These are phyloP conservation scores for Mycena vitilis DNA, from an alignment of 768 basidiomycete genomes.

Conservation along the genomic window DNA sequence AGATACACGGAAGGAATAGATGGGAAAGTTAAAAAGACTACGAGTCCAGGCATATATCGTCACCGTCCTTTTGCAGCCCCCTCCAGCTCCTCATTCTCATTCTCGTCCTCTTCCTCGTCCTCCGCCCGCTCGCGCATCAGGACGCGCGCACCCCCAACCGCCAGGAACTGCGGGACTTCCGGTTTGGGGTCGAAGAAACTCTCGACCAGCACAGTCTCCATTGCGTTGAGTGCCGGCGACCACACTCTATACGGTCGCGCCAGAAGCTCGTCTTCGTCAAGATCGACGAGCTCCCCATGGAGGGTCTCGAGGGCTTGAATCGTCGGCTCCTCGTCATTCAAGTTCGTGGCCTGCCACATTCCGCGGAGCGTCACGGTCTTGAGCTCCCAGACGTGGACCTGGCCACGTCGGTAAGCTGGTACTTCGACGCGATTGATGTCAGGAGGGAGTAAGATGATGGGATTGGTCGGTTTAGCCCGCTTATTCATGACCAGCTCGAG, in stretches of 20 bases:
- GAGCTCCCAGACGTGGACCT: slow-evolving; percentile 6
- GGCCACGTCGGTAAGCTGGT: not conserved
- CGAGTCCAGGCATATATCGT: too few relatives aligned
- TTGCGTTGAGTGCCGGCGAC: slow-evolving; percentile 8
- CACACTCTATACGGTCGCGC: slow-evolving; percentile 12
- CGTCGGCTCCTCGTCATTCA: slow-evolving; percentile 22
- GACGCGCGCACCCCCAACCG: slow-evolving; percentile 23
- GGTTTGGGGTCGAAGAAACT: slow-evolving; percentile 16
- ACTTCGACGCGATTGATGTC: not conserved
- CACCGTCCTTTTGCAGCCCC: too few relatives aligned
- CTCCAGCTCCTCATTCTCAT: too few relatives aligned
- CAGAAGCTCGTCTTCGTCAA: slow-evolving; percentile 19
- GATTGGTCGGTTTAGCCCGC: not conserved
- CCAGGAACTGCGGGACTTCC: slow-evolving; percentile 8
- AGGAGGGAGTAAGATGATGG: slow-evolving; percentile 1
- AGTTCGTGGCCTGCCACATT: slow-evolving; percentile 20
- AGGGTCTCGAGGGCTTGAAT: slow-evolving; percentile 7
- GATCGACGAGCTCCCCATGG: slow-evolving; percentile 16
- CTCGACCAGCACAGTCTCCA: slow-evolving; percentile 8
- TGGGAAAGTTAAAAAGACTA: too few relatives aligned
- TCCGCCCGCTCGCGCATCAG: slow-evolving; percentile 2
- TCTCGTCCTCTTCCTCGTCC: not conserved
- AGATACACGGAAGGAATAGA: too few relatives aligned
- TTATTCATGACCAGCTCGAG: slow-evolving; percentile 26
- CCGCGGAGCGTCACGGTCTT: slow-evolving; percentile 17